Conservation (phyloP, 2,329 filamentous ascomycete genomes). For the Verticillium longisporum region DNA sequence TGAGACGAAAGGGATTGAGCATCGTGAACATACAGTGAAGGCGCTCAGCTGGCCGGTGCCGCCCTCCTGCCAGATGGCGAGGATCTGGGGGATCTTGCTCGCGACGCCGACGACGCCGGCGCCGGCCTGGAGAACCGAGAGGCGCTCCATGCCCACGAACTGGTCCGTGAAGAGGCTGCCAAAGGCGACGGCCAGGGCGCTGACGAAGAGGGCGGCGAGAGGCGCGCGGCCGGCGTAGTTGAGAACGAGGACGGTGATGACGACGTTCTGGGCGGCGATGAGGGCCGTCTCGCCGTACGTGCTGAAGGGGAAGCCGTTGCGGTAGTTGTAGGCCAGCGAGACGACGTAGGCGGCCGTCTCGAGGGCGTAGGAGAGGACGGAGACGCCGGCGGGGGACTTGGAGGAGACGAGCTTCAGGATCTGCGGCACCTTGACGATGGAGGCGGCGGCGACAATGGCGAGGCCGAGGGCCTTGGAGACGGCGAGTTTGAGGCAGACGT, state of each 20-base stretch:
- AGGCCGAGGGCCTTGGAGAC: slow-evolving; percentile 90
- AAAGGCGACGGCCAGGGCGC: slow-evolving; percentile 61
- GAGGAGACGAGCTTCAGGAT: slow-evolving; percentile 85
- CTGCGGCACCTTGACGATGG: slow-evolving; percentile 94
- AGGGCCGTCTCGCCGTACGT: slow-evolving; percentile 93
- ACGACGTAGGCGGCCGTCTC: slow-evolving; percentile 87
- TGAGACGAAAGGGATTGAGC: not conserved
- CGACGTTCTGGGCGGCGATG: slow-evolving; percentile 86
- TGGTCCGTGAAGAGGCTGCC: slow-evolving; percentile 63
- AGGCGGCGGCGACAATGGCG: slow-evolving; percentile 83
- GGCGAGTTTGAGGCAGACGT: slow-evolving; percentile 78
- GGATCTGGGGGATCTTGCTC: slow-evolving; percentile 91
- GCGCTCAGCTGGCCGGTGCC: slow-evolving; percentile 93
- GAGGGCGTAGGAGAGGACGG: slow-evolving; percentile 85
- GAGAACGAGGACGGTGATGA: slow-evolving; percentile 81
- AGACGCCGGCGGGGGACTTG: slow-evolving; percentile 74
- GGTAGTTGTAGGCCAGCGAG: slow-evolving; percentile 84
- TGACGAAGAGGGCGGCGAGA: slow-evolving; percentile 71
- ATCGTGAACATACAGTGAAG: slow-evolving; percentile 66
- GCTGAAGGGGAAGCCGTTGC: slow-evolving; percentile 89
- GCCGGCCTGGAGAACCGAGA: slow-evolving; percentile 75
- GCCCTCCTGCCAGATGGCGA: slow-evolving; percentile 76
- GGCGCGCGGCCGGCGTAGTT: slow-evolving; percentile 66
- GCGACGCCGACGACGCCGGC: slow-evolving; percentile 78
- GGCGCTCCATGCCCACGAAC: slow-evolving; percentile 56